Percentiles rank a stretch among this genome's conserved stretches.
Evolutionary conservation across 139 green algal species (phyloP).

Genomic region (Gonium pectorale): DNA sequence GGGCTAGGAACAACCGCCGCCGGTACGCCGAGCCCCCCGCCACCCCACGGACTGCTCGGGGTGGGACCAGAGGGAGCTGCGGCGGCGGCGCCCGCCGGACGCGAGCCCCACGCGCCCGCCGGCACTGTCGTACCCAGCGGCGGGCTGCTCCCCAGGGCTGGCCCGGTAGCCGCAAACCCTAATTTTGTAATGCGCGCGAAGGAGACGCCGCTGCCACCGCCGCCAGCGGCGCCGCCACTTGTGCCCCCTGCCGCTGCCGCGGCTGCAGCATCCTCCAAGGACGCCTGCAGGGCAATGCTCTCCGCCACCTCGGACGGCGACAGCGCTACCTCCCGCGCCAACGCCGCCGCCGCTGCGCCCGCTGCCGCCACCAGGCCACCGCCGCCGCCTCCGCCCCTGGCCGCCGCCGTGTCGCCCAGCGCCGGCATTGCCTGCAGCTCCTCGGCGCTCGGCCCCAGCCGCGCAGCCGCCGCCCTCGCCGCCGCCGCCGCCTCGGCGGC

Average conservation of each 20-base stretch:
- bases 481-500: slow-evolving; percentile 59
- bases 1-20: too few relatives aligned
- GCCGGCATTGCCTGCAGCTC: slow-evolving; percentile 67
- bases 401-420: not conserved
- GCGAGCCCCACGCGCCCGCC: slow-evolving; percentile 17
- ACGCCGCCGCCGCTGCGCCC: slow-evolving; percentile 22
- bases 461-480: slow-evolving; percentile 42
- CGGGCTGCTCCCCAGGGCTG: slow-evolving; percentile 54
- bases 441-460: slow-evolving; percentile 50
- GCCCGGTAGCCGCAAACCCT: slow-evolving; percentile 82
- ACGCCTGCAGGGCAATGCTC: slow-evolving; percentile 48
- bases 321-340: slow-evolving; percentile 24
- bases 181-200: slow-evolving; percentile 80
- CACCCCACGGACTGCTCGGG: not conserved
- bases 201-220: slow-evolving; percentile 54
- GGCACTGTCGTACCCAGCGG: not conserved
- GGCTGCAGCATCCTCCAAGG: slow-evolving; percentile 29
- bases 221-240: not conserved
- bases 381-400: not conserved
- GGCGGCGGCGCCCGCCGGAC: not conserved
- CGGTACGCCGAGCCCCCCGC: not conserved
- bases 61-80: not conserved
- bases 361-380: slow-evolving; percentile 6
- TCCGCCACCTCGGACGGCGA: slow-evolving; percentile 38
- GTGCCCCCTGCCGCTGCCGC: not conserved